Evolutionary conservation across 768 basidiomycete species (phyloP).

Genomic region (Rhizopogon salebrosus): DNA sequence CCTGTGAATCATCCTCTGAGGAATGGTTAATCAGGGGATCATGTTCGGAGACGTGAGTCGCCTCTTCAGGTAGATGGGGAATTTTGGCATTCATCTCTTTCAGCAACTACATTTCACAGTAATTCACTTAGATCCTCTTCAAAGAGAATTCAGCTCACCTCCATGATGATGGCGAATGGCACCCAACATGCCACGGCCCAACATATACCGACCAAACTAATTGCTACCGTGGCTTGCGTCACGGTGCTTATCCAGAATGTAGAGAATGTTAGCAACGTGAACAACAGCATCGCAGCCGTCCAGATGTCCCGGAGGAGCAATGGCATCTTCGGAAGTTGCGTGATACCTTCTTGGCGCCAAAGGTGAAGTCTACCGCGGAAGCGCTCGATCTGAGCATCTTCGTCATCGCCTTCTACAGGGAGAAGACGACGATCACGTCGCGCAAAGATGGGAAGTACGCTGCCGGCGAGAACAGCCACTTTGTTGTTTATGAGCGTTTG

Average conservation of each 20-base stretch:
- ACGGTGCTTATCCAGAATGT: constrained; percentile 87
- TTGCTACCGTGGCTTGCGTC: constrained; percentile 73
- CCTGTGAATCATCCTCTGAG: constrained; percentile 38
- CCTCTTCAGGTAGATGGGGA: constrained; percentile 14
- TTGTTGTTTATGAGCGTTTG: constrained; percentile 4
- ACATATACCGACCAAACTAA: constrained; percentile 84
- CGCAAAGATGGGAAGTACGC: constrained; percentile 73
- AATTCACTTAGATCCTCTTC: neutral
- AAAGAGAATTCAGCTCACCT: constrained; percentile 57
- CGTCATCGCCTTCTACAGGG: constrained; percentile 59
- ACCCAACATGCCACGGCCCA: constrained; percentile 99
- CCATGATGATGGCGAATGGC: constrained; percentile 97
- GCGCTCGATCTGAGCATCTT: constrained; percentile 67
- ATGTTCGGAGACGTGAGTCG: constrained; percentile 32
- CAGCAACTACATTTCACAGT: constrained; percentile 45
- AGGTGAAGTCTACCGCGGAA: constrained; percentile 66
- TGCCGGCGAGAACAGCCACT: constrained; percentile 87
- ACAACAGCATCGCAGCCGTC: constrained; percentile 82
- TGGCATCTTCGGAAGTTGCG: constrained; percentile 80
- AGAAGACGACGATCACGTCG: constrained; percentile 79
- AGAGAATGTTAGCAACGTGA: constrained; percentile 70
- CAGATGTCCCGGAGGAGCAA: constrained; percentile 92
- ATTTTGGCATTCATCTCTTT: constrained; percentile 56
- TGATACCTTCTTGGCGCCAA: constrained; percentile 83
- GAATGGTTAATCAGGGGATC: constrained; percentile 61